Conservation (phyloP, 2,329 filamentous ascomycete species). For the Trichoderma simmonsii region DNA sequence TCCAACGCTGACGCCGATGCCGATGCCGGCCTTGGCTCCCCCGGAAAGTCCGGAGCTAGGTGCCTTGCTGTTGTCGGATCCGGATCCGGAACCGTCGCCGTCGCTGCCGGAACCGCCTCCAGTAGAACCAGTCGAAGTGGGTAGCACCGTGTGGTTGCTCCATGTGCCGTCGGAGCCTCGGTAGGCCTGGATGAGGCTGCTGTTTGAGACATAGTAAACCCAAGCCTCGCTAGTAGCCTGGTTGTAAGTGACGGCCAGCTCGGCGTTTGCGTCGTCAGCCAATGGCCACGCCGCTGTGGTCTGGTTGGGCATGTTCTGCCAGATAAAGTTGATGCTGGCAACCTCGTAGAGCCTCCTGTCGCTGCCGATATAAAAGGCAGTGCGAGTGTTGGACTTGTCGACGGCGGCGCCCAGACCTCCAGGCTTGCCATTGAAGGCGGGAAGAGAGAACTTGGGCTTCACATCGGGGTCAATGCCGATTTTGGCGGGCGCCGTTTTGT, state of each 20-base stretch:
- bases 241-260: neutral
- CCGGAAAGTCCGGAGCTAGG: neutral
- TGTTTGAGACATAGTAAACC: constrained; percentile 4
- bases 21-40: constrained; percentile 14
- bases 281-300: neutral
- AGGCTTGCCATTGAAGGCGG: neutral
- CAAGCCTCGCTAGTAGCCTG: neutral
- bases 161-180: neutral
- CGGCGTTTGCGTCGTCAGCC: neutral
- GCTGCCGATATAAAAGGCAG: constrained; percentile 5
- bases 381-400: neutral
- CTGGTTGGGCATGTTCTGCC: constrained; percentile 5
- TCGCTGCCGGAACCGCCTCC: neutral
- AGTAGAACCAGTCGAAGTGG: neutral
- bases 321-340: neutral
- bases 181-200: constrained; percentile 1
- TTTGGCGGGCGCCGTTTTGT: neutral
- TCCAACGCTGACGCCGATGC: neutral
- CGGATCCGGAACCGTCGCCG: neutral
- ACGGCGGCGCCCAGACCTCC: neutral
- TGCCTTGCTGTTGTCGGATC: neutral
- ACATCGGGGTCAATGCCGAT: neutral
- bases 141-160: neutral
- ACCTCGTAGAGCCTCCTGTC: neutral
- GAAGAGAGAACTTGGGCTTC: neutral